phyloP scores from a whole-genome alignment of 1,284 basidiomycete species.

The Bjerkandera adusta region DNA sequence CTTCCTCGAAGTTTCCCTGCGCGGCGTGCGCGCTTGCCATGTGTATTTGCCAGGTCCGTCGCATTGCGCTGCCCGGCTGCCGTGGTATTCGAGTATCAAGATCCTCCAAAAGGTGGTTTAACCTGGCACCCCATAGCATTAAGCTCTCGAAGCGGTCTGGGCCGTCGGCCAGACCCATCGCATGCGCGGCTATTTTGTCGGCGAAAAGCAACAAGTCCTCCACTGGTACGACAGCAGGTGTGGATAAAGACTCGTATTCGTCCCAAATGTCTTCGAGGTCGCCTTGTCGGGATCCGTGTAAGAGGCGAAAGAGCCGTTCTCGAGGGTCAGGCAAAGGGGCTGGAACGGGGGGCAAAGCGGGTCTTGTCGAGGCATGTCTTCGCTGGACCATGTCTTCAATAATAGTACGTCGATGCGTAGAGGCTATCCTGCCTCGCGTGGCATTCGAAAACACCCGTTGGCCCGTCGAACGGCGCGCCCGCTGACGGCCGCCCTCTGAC shows the following conservation, averaged over 20 bases:
- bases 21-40: conserved; percentile 20
- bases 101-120: conserved; percentile 33
- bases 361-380: conserved; percentile 17
- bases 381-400: conserved; percentile 21
- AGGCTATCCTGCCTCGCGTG: conserved; percentile 17
- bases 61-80: conserved; percentile 2
- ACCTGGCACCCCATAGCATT: conserved; percentile 41
- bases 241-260: conserved; percentile 26
- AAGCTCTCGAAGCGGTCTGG: conserved; percentile 23
- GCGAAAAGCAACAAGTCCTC: conserved; percentile 33
- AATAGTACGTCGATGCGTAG: conserved; percentile 20
- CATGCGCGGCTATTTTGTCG: conserved; percentile 27
- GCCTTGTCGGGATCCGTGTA: background rate
- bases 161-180: background rate
- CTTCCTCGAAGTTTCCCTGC: conserved; percentile 22
- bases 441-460: conserved; percentile 19
- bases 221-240: conserved; percentile 12
- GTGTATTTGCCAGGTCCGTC: conserved; percentile 19
- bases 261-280: conserved; percentile 39
- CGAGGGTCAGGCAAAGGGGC: no score
- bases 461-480: conserved; percentile 21
- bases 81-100: conserved; percentile 21
- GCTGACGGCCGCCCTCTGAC: conserved; percentile 1
- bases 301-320: background rate
- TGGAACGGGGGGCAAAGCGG: no score